Base-by-base conservation (phyloP, 2,329 filamentous ascomycete species). In the Whalleya microplaca region DNA sequence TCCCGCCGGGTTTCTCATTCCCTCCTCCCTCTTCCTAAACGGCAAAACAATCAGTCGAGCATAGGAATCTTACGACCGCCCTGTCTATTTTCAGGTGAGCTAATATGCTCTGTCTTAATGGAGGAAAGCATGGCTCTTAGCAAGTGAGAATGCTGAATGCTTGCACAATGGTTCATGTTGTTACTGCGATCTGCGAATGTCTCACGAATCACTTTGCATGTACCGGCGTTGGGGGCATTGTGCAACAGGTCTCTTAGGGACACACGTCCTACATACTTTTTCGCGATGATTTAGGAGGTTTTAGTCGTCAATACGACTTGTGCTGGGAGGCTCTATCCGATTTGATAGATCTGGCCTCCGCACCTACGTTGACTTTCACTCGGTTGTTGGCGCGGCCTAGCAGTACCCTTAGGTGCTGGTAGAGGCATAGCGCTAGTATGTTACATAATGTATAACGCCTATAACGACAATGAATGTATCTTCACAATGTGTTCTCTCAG, bases 1-100 rank as follows among this genome's bases (percentile, higher is more conserved):
- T 79, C 58, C 78, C 78, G 2, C 73, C 78, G 2, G 78, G 78
- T 19, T 79, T 78, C 51, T 61, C 67, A 2, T 79, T 80, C 59
- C 73, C 72, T 52, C 61, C 66, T 18, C 67, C 71, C 16, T n/a
- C 56, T 41, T 47, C 60, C 45, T 37, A 63, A 69, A 21, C 60
- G 71, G 55, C 67, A 65, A 43, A 32, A 51, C 16, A 23, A 46
- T 12, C 27, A 29, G 14, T 16, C 32, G 14, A 12, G 9, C 32
- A 37, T 37, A 14, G 9, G 32, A 7, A 16, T 37, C 32, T 37
- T 37, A 12, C 32, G 32, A 16, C 32, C 32, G 10, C 14, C 14
- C 32, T 37, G 32, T 37, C 9, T 37, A 16, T 37, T 37, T 37
- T 37, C 7, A 16, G 14, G n/a, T n/a, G n/a, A 37, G 9, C 6